These are phyloP conservation scores for Saturnispora silvae DNA, from an alignment of 805 yeast species.

Conservation along the genomic window DNA sequence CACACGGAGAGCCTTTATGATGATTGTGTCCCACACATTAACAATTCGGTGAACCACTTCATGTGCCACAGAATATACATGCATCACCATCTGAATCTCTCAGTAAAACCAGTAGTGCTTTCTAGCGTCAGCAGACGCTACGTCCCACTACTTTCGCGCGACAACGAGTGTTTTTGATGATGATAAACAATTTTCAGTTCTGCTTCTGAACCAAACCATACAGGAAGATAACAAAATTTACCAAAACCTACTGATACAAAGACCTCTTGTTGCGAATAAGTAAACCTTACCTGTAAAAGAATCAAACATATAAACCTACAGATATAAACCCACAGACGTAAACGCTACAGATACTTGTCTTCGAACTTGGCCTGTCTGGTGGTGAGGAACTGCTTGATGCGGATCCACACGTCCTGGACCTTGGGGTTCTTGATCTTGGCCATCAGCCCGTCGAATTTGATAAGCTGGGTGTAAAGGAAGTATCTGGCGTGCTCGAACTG, in stretches of 20 bases:
- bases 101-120: too few species aligned
- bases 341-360: slow-evolving; percentile 14
- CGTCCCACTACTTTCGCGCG: too few species aligned
- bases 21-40: slow-evolving; percentile 28
- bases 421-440: slow-evolving; percentile 35
- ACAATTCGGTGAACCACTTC: slow-evolving; percentile 24
- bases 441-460: slow-evolving; percentile 34
- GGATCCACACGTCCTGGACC: slow-evolving; percentile 31
- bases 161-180: too few species aligned
- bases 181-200: slow-evolving; percentile 77
- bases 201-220: slow-evolving; percentile 78
- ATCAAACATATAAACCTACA: not conserved
- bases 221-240: slow-evolving; percentile 62
- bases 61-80: slow-evolving; percentile 81
- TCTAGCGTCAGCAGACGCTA: too few species aligned
- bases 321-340: not conserved
- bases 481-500: slow-evolving; percentile 38
- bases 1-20: slow-evolving; percentile 18
- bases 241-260: slow-evolving; percentile 60
- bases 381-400: slow-evolving; percentile 31
- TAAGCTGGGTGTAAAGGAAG: slow-evolving; percentile 32
- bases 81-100: slow-evolving; percentile 96
- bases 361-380: slow-evolving; percentile 30
- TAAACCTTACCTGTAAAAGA: not conserved
- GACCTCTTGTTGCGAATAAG: too few species aligned